Evolutionary conservation across 305 asterid species (phyloP), one percentile per base, ranked within the genome.

Genomic region (Stenogyne calaminthoides): DNA sequence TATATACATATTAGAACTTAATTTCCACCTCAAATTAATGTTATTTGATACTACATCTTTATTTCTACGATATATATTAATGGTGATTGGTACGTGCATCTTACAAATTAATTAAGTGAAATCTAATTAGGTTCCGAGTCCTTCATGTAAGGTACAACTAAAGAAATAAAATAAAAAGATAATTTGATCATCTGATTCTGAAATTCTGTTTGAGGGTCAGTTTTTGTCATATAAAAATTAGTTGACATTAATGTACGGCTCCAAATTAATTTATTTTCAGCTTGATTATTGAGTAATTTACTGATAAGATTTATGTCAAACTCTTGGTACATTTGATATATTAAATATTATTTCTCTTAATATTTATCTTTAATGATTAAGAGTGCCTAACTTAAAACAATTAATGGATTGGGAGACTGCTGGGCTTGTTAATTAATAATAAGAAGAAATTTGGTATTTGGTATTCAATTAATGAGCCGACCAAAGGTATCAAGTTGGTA

Each of bases 361-460:
- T n/a, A n/a, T n/a, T n/a, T n/a, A n/a, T n/a, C n/a, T n/a, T n/a
- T n/a, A 56, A 9, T 22, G 36, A 56, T 56, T 8, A 56, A 22
- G 22, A 56, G 22, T 2, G 62, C 22, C 36, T 27, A 56, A 16
- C 59, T 54, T 54, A 22, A 56, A 22, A 56, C 3, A 54, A 7
- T 54, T 3, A 56, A 56, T 20, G 29, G 4, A 22, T 1, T 20
- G 32, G 32, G 15, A 56, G 7, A 22, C 6, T 19, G 10, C 20
- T 56, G n/a, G 62, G 36, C 5, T 56, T 56, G 62, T 56, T 56
- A 20, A 56, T 19, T 22, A 20, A 9, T 55, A 22, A 19, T 54
- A 18, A 10, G 46, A 32, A 4, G 56, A 61, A 52, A 61, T 60
- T 60, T 27, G 52, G 62, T 61, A 61, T 60, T 60, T 27, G 52